Evolutionary conservation across 2,329 filamentous ascomycete species (phyloP), one percentile per base, ranked within the genome.

Genomic region (Lachnellula willkommii): DNA sequence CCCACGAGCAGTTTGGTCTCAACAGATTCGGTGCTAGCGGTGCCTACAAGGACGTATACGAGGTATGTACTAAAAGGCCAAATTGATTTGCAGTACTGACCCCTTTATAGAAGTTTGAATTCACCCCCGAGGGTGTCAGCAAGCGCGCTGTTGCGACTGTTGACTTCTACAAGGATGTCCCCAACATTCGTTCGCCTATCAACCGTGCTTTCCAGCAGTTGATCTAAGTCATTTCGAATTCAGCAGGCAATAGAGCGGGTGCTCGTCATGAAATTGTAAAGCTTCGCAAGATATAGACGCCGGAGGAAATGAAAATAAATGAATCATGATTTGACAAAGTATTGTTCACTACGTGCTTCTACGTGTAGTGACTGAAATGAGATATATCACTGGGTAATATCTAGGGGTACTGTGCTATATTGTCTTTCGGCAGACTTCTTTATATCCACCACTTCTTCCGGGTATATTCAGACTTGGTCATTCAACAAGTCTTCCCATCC

Each of bases 11-110:
- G 80, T 99, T 99, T 71, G 94, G 94, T 73, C 85, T 99, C 66
- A 99, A 99, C 88, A 85, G 94, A 73, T 99, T 99, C 76, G 94
- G 94, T 85, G 93, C 93, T 66, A 95, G 90, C 55, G 94, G 93
- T 70, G 88, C 93, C 65, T 97, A 97, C 82, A 93, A 93, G 87
- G 87, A 97, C 70, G 91, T 99, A 60, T 99, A 99, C 84, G 88
- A 89, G 82, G 89, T 80, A 79, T 76, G 82, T 75, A 57, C 14
- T 24, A 42, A 37, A 22, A 35, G 28, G 36, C 20, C 50, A 62
- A 57, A 65, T 52, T 32, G 9, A 4, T 9, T 32, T 9, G 28
- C 28, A 45, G 49, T 64, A 57, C 71, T 79, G 71, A 79, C 71
- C 47, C 50, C 24, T 55, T 51, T 71, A 68, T 69, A 95, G 89